Conservation (phyloP, 352 stramenopile genomes). For the Plasmopara muralis region DNA sequence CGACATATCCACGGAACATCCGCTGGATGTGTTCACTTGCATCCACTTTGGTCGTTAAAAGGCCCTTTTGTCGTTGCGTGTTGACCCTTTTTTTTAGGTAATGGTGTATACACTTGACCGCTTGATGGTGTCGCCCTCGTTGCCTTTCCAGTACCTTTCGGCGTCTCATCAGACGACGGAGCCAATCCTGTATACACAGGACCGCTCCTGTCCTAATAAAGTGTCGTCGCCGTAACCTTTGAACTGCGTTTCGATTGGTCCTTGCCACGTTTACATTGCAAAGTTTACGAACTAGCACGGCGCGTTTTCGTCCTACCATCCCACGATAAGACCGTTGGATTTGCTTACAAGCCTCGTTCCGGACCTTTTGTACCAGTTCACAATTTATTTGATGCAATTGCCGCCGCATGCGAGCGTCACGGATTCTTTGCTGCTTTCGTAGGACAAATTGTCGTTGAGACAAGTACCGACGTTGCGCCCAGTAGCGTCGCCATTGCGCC, state of each 20-base stretch:
- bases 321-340: slow-evolving; percentile 52
- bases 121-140: slow-evolving; percentile 37
- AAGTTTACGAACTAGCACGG: slow-evolving; percentile 60
- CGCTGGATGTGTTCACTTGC: slow-evolving; percentile 37
- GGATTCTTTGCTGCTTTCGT: slow-evolving; percentile 30
- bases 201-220: slow-evolving; percentile 42
- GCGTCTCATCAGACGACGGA: slow-evolving; percentile 33
- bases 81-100: slow-evolving; percentile 50
- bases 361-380: slow-evolving; percentile 24
- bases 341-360: slow-evolving; percentile 17
- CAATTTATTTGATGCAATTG: slow-evolving; percentile 22
- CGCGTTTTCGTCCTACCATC: slow-evolving; percentile 40
- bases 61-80: slow-evolving; percentile 23
- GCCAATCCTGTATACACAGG: slow-evolving; percentile 43
- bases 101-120: slow-evolving; percentile 39
- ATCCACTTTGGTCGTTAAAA: slow-evolving; percentile 31
- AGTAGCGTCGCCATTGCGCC: slow-evolving; percentile 32
- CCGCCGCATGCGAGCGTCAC: slow-evolving; percentile 30
- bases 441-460: slow-evolving; percentile 27
- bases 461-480: slow-evolving; percentile 18
- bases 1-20: slow-evolving; percentile 35
- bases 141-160: slow-evolving; percentile 37
- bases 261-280: slow-evolving; percentile 37
- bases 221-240: slow-evolving; percentile 40
- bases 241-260: slow-evolving; percentile 46